Base-by-base conservation (phyloP, 106 monocot genomes). In the Apostasia shenzhenica region DNA sequence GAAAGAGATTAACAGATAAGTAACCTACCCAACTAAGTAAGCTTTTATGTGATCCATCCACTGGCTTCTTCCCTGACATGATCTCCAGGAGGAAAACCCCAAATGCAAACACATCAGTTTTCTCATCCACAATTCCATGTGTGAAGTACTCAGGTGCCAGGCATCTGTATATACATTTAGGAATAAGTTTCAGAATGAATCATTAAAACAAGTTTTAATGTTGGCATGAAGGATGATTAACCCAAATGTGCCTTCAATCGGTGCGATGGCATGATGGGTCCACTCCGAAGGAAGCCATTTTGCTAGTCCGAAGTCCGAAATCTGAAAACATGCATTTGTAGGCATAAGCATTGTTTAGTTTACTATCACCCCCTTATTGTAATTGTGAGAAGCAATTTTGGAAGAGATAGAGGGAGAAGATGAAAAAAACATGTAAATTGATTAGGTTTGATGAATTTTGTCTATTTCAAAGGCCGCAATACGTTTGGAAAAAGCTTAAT, bases 131-230 rank as follows among this genome's bases (percentile, higher is more conserved):
- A 48, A 93, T 81, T 1, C 93, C 93, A 46, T 84, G 86, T 70
- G 73, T 93, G 81, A 89, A 93, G 61, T 93, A 89, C 67, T 93
- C 92, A 3, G 92, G 92, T 2, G 92, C 93, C 64, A 93, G 65
- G 75, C 84, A 93, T 68, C 88, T 92, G 72, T 39, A 14, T 68
- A 37, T 46, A 54, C 66, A 59, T 60, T 53, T 37, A 57, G 66
- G 0, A 48, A 48, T 26, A 5, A 39, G 40, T 38, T 67, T 14
- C 26, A 49, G 48, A 7, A 38, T 67, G 2, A 38, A 51, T 51
- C 6, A 14, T 26, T 26, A 26, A 26, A 6, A 37, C 49, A 50
- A 9, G 39, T 50, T 50, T 39, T 5, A 8, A 42, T 14, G 57
- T 26, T 65, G 47, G 7, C 46, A 48, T 26, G 55, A 56, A 56